Evolutionary conservation across 2,329 filamentous ascomycete genomes (phyloP).

Genomic region (Alternaria burnsii): DNA sequence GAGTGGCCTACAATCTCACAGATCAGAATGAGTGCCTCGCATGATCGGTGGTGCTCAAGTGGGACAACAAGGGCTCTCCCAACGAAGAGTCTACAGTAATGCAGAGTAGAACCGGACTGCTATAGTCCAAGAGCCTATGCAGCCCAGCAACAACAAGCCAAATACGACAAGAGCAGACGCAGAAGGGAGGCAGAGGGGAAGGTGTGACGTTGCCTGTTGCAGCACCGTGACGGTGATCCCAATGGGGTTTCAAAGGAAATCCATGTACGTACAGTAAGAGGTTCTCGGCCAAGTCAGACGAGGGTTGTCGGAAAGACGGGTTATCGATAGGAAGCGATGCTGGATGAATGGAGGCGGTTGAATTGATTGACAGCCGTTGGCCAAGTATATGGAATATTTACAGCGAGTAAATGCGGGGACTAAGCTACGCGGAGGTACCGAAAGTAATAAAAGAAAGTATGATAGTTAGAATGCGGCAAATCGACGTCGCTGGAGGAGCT

Average conservation of each 20-base stretch:
- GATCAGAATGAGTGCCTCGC: slow-evolving; percentile 40
- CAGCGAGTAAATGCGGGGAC: slow-evolving; percentile 19
- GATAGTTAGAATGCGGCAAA: slow-evolving; percentile 19
- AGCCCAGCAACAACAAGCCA: slow-evolving; percentile 11
- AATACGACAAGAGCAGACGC: slow-evolving; percentile 18
- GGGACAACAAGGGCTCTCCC: slow-evolving; percentile 31
- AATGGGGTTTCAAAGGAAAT: slow-evolving; percentile 46
- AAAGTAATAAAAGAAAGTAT: slow-evolving; percentile 28
- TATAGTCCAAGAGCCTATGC: slow-evolving; percentile 11
- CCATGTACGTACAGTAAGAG: slow-evolving; percentile 52
- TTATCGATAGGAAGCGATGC: slow-evolving; percentile 3
- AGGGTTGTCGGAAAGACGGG: slow-evolving; percentile 29
- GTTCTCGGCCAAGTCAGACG: slow-evolving; percentile 41
- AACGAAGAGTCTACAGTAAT: slow-evolving; percentile 27
- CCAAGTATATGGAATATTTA: slow-evolving; percentile 20
- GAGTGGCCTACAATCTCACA: slow-evolving; percentile 32
- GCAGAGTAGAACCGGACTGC: slow-evolving; percentile 20
- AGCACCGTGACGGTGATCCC: slow-evolving; percentile 38
- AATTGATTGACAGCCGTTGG: slow-evolving; percentile 21
- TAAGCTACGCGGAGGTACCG: slow-evolving; percentile 23
- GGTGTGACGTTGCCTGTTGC: slow-evolving; percentile 47
- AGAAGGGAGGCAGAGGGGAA: slow-evolving; percentile 26
- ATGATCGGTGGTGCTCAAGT: slow-evolving; percentile 35
- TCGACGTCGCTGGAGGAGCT: slow-evolving; percentile 31
- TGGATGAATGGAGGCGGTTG: background rate